These are phyloP conservation scores for Geotrichum phurueaensis DNA, from an alignment of 1,139 yeast species.

Conservation along the genomic window DNA sequence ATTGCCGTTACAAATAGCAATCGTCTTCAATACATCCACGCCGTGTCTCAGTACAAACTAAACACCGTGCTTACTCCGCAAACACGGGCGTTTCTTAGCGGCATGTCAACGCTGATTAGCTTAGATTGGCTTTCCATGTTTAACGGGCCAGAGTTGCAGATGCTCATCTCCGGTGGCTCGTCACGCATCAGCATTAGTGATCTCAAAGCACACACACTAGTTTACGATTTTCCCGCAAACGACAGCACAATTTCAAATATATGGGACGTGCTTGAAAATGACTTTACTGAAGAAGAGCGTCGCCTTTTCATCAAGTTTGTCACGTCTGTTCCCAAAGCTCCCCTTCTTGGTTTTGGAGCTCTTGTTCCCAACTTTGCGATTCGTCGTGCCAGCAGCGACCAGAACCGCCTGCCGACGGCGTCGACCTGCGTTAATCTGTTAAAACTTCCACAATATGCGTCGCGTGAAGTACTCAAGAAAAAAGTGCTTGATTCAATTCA, in stretches of 20 bases:
- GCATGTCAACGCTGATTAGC: slow-evolving; percentile 62
- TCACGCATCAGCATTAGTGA: slow-evolving; percentile 65
- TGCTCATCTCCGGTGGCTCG: slow-evolving; percentile 78
- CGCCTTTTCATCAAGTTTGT: slow-evolving; percentile 71
- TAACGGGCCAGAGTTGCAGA: slow-evolving; percentile 75
- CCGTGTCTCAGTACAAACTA: slow-evolving; percentile 71
- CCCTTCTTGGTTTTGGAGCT: slow-evolving; percentile 75
- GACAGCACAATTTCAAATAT: slow-evolving; percentile 51
- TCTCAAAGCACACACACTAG: slow-evolving; percentile 54
- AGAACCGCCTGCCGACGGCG: slow-evolving; percentile 73
- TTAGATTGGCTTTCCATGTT: slow-evolving; percentile 79
- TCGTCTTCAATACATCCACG: slow-evolving; percentile 67
- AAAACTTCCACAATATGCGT: slow-evolving; percentile 73
- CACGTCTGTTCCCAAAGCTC: slow-evolving; percentile 88
- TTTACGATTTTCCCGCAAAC: slow-evolving; percentile 58
- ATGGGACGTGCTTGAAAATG: slow-evolving; percentile 69
- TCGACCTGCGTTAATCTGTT: slow-evolving; percentile 87
- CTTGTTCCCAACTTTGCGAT: slow-evolving; percentile 78
- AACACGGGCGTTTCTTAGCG: slow-evolving; percentile 60
- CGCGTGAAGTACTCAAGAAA: slow-evolving; percentile 50
- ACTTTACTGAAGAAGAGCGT: slow-evolving; percentile 56
- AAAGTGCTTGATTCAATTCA: slow-evolving; percentile 73
- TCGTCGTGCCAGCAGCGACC: slow-evolving; percentile 52
- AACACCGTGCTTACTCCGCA: slow-evolving; percentile 58
- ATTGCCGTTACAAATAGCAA: slow-evolving; percentile 55